A percentile compares a stretch with the other conserved stretches of the same genome.
Evolutionary conservation across 129 eudicot genomes (phyloP).

Genomic region (Cynara cardunculus): DNA sequence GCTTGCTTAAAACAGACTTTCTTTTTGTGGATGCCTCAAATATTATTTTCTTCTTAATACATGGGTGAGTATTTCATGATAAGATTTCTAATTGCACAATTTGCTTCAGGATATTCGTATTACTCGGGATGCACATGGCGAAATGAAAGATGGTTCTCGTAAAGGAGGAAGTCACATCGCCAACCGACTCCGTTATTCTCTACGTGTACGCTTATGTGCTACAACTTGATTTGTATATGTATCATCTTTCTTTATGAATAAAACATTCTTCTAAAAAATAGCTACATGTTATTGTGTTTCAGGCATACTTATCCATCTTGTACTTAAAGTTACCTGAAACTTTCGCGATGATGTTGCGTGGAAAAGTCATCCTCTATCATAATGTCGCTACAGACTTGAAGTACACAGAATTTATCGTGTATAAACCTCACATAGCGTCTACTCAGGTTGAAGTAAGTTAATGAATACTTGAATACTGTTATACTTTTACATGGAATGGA

Average conservation of each 20-base stretch:
- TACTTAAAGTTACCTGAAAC: constrained; percentile 67
- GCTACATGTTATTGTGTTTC: constrained; percentile 13
- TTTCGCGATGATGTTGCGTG: constrained; percentile 61
- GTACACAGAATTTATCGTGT: constrained; percentile 68
- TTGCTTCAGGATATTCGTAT: constrained; percentile 69
- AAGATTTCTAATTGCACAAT: constrained; percentile 2
- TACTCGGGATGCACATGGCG: constrained; percentile 27
- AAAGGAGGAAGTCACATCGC: constrained; percentile 54
- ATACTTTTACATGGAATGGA: background rate
- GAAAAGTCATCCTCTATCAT: constrained; percentile 57
- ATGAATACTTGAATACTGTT: background rate
- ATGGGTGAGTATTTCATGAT: background rate
- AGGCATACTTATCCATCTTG: constrained; percentile 81
- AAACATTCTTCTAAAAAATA: constrained; percentile 6
- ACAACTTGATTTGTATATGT: background rate
- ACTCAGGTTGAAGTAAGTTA: constrained; percentile 49
- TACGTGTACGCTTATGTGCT: constrained; percentile 58
- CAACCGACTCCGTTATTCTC: constrained; percentile 65
- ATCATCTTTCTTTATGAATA: background rate
- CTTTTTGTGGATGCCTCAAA: background rate
- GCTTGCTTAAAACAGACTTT: background rate
- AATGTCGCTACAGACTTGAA: constrained; percentile 75
- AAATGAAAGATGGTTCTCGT: constrained; percentile 24
- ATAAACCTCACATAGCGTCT: constrained; percentile 53
- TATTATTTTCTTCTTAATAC: background rate